Evolutionary conservation across 2,329 filamentous ascomycete genomes (phyloP).

Genomic region (Septoria petroselini): DNA sequence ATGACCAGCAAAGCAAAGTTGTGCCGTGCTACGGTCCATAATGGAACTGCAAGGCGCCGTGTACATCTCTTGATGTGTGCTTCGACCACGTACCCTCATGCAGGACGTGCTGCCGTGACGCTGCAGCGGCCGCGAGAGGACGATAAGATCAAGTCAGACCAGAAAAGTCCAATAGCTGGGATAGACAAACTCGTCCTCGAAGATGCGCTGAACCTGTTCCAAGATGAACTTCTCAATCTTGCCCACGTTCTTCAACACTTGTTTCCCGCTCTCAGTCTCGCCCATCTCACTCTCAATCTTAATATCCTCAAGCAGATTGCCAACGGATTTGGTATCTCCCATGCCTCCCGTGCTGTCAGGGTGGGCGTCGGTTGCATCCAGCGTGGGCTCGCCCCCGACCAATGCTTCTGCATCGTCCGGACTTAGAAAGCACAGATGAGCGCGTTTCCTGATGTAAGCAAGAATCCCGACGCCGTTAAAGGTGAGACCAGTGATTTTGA

Average conservation of each 20-base stretch:
- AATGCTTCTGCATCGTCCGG: slow-evolving; percentile 80
- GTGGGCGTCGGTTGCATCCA: slow-evolving; percentile 33
- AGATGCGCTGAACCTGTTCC: slow-evolving; percentile 93
- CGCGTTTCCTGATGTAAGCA: slow-evolving; percentile 81
- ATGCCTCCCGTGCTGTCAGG: slow-evolving; percentile 3
- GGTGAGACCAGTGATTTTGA: slow-evolving; percentile 90
- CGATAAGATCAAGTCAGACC: slow-evolving; percentile 46
- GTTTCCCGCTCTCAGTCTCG: slow-evolving; percentile 82
- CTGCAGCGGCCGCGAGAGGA: background rate
- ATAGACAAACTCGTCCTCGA: slow-evolving; percentile 98
- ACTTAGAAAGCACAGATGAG: slow-evolving; percentile 92
- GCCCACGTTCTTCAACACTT: slow-evolving; percentile 95
- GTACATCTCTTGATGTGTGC: slow-evolving; percentile 12
- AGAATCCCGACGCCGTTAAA: slow-evolving; percentile 94
- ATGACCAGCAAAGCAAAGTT: slow-evolving; percentile 15
- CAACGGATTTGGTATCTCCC: slow-evolving; percentile 41
- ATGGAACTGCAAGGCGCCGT: slow-evolving; percentile 6
- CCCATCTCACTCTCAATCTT: slow-evolving; percentile 97
- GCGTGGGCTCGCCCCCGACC: slow-evolving; percentile 47
- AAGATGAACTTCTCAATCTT: slow-evolving; percentile 98
- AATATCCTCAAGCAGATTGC: slow-evolving; percentile 84
- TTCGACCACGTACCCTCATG: background rate
- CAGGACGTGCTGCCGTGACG: background rate
- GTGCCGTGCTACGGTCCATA: slow-evolving; percentile 11
- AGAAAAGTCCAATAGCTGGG: slow-evolving; percentile 98